These are phyloP conservation scores for Fusarium humuli DNA, from an alignment of 2,329 filamentous ascomycete genomes.

Conservation along the genomic window DNA sequence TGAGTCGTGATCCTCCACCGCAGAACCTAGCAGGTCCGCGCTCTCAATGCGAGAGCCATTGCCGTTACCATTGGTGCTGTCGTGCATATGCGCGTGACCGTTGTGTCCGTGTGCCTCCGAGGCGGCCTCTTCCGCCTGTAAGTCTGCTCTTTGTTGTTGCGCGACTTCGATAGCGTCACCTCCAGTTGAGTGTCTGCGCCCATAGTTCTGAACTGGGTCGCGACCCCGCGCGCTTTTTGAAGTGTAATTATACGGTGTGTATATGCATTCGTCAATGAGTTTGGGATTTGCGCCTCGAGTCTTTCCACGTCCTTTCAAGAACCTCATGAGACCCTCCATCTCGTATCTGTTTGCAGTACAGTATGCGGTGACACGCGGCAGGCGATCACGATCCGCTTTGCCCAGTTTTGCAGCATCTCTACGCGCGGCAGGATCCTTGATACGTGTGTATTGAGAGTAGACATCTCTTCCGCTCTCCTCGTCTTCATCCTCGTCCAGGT, in stretches of 20 bases:
- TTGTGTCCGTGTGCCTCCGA: constrained; percentile 47
- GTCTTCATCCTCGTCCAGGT: constrained; percentile 80
- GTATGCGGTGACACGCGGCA: constrained; percentile 95
- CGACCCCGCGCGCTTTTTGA: constrained; percentile 55
- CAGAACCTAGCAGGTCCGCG: constrained; percentile 52
- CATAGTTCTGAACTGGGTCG: constrained; percentile 61
- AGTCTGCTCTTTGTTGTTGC: constrained; percentile 65
- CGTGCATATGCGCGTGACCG: constrained; percentile 39
- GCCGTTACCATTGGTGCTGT: constrained; percentile 43
- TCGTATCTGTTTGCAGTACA: constrained; percentile 94
- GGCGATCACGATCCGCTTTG: constrained; percentile 87
- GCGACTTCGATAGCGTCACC: constrained; percentile 63
- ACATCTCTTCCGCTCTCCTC: constrained; percentile 95
- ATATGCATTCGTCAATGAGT: constrained; percentile 96
- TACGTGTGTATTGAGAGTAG: constrained; percentile 96
- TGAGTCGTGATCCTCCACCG: constrained; percentile 51
- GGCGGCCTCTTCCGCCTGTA: constrained; percentile 58
- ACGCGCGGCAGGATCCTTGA: constrained; percentile 94
- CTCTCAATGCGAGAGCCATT: constrained; percentile 45
- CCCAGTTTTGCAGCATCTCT: constrained; percentile 92
- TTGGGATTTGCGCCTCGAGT: constrained; percentile 86
- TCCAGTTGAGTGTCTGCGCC: constrained; percentile 81
- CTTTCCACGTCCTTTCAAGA: constrained; percentile 85
- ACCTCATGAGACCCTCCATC: constrained; percentile 89
- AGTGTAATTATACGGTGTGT: constrained; percentile 87